These are phyloP conservation scores for Aspergillus eucalypticola DNA, from an alignment of 2,329 filamentous ascomycete genomes.

Conservation along the genomic window DNA sequence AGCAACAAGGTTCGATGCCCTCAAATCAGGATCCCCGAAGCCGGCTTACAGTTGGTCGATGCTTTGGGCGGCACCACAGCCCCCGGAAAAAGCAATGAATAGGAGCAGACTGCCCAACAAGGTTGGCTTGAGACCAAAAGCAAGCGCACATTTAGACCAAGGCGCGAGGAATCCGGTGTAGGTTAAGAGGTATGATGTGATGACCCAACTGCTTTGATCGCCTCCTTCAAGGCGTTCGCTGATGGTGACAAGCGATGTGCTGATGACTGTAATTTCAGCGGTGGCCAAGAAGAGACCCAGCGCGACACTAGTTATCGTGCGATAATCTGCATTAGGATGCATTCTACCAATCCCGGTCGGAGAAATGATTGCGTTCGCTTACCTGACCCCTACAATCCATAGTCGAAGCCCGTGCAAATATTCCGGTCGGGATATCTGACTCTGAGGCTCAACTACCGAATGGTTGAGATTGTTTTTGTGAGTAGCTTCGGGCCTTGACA, in stretches of 20 bases:
- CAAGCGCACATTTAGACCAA: constrained; percentile 61
- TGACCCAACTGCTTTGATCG: constrained; percentile 47
- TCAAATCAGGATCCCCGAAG: not conserved
- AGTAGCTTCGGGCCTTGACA: not conserved
- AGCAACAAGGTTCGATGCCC: not conserved
- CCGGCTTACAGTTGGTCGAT: constrained; percentile 35
- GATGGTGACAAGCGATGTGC: constrained; percentile 52
- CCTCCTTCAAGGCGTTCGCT: constrained; percentile 42
- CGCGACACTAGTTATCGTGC: not conserved
- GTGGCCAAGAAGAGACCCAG: constrained; percentile 46
- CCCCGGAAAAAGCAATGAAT: constrained; percentile 46
- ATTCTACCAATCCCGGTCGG: not conserved
- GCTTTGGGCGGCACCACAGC: constrained; percentile 41
- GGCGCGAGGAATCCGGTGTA: constrained; percentile 58
- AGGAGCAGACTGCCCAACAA: constrained; percentile 50
- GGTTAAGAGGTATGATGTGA: constrained; percentile 52
- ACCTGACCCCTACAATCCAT: constrained; percentile 2
- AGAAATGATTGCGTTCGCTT: not conserved
- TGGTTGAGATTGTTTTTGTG: not conserved
- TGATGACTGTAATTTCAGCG: constrained; percentile 55
- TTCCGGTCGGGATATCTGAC: not conserved
- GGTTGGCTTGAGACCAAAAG: constrained; percentile 52
- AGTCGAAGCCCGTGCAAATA: constrained; percentile 3
- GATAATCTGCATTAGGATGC: not conserved
- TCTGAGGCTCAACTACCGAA: not conserved